Conservation (phyloP, 1,139 yeast species). For the Scheffersomyces insectosa region DNA sequence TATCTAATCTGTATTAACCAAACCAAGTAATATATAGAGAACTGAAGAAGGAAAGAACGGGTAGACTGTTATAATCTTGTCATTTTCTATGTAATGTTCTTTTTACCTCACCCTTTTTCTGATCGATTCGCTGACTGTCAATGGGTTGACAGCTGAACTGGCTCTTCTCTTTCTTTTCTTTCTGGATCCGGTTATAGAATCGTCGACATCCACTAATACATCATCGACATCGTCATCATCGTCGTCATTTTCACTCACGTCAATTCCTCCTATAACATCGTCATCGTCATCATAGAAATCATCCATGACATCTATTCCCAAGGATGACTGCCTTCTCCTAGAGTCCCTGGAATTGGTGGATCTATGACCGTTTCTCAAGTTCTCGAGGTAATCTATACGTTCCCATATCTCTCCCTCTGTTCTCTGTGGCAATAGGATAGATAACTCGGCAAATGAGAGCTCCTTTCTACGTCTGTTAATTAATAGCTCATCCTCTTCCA, state of each 20-base stretch:
- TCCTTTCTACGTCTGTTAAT: conserved; percentile 58
- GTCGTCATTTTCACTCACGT: conserved; percentile 34
- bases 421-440: conserved; percentile 69
- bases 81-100: too few relatives aligned
- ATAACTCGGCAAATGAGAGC: conserved; percentile 70
- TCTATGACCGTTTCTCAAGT: conserved; percentile 43
- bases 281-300: conserved; percentile 44
- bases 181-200: conserved; percentile 22
- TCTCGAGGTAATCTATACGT: conserved; percentile 59
- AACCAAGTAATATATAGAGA: too few relatives aligned
- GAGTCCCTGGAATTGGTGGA: conserved; percentile 31
- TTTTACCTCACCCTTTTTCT: conserved; percentile 6
- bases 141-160: conserved; percentile 47
- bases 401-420: conserved; percentile 73
- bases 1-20: too few relatives aligned
- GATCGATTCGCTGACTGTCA: conserved; percentile 26
- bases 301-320: conserved; percentile 49
- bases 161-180: conserved; percentile 42
- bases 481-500: conserved; percentile 75
- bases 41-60: too few relatives aligned
- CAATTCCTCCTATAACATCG: conserved; percentile 39
- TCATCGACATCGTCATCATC: conserved; percentile 32
- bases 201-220: conserved; percentile 44
- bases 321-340: conserved; percentile 40
- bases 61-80: too few relatives aligned